These are phyloP conservation scores for Raddia distichophylla DNA, from an alignment of 176 grass and related monocot species.

Conservation along the genomic window DNA sequence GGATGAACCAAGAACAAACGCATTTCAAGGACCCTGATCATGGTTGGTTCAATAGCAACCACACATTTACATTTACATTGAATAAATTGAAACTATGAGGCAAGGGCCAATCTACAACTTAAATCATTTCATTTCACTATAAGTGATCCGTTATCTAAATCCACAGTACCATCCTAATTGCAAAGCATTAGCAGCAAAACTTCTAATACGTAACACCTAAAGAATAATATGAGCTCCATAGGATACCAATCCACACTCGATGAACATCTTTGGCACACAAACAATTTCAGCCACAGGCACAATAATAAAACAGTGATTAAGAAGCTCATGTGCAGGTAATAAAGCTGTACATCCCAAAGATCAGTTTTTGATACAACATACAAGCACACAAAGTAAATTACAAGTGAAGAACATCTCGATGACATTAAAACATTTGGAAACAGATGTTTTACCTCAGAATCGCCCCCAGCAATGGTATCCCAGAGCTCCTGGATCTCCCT, in stretches of 20 bases:
- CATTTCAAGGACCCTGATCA: background rate
- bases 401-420: background rate
- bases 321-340: background rate
- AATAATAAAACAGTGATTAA: background rate
- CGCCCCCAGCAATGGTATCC: slow-evolving; percentile 74
- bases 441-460: slow-evolving; percentile 61
- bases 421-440: background rate
- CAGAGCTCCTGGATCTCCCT: slow-evolving; percentile 81
- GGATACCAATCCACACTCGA: background rate
- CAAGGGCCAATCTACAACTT: background rate
- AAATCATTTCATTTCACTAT: background rate
- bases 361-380: background rate
- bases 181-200: background rate
- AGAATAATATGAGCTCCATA: background rate
- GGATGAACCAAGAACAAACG: background rate
- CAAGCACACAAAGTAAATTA: background rate
- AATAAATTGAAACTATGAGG: background rate
- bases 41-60: background rate
- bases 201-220: background rate
- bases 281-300: background rate
- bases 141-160: background rate
- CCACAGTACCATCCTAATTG: background rate
- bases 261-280: slow-evolving; percentile 1
- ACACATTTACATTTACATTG: background rate
- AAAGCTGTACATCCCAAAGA: background rate